Evolutionary conservation across 306 rosid genomes (phyloP).

Genomic region (Dalbergia cochinchinensis): DNA sequence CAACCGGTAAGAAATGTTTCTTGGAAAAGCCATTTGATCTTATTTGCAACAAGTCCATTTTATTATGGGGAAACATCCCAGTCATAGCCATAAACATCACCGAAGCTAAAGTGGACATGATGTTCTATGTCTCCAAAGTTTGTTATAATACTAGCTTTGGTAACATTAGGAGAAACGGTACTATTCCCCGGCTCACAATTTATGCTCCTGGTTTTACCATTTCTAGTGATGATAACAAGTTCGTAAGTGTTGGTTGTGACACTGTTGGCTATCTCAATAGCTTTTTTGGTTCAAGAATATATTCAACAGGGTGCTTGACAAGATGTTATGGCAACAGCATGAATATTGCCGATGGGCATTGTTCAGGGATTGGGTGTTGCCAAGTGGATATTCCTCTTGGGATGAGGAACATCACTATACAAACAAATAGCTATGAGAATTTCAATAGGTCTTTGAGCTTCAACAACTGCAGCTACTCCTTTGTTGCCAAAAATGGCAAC

Average conservation of each 20-base stretch:
- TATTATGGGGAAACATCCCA: background rate
- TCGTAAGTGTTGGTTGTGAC: slow-evolving; percentile 36
- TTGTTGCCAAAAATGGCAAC: too few species aligned
- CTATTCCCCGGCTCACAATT: too few species aligned
- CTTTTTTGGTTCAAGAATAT: background rate
- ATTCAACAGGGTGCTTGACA: slow-evolving; percentile 18
- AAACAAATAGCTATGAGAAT: too few species aligned
- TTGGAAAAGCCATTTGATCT: background rate
- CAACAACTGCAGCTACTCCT: too few species aligned
- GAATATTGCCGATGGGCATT: background rate
- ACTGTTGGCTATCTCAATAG: background rate
- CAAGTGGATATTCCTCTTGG: too few species aligned
- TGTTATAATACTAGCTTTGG: too few species aligned
- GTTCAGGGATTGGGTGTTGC: background rate
- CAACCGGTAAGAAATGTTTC: slow-evolving; percentile 13
- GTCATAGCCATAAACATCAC: background rate
- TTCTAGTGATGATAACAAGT: slow-evolving; percentile 21
- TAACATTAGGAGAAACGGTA: too few species aligned
- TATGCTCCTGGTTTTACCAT: background rate
- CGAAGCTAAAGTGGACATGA: too few species aligned
- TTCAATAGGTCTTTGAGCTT: too few species aligned
- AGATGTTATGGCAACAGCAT: background rate
- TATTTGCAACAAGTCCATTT: background rate
- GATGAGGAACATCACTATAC: too few species aligned
- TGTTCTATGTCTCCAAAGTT: too few species aligned